phyloP scores from a whole-genome alignment of 495 filamentous ascomycete species.

The Penicillium argentinense region DNA sequence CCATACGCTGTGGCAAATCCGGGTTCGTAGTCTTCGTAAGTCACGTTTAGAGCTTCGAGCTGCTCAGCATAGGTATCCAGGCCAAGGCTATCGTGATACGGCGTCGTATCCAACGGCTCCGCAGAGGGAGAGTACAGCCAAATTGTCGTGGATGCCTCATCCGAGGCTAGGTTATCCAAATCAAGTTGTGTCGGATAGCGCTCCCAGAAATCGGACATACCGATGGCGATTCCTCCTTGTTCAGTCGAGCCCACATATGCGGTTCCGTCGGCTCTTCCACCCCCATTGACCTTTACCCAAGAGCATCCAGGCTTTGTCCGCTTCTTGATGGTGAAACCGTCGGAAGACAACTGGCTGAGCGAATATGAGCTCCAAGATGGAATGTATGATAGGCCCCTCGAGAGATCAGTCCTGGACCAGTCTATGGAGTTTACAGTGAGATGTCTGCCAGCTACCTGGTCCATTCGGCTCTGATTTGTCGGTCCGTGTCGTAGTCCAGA shows the following conservation, averaged over 20 bases:
- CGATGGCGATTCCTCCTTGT: conserved; percentile 45
- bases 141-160: conserved; percentile 40
- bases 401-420: conserved; percentile 13
- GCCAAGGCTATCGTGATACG: conserved; percentile 50
- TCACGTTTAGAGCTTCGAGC: conserved; percentile 51
- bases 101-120: conserved; percentile 45
- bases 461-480: conserved; percentile 8
- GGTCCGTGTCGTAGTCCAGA: conserved; percentile 42
- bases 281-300: conserved; percentile 52
- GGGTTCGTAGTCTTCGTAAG: conserved; percentile 53
- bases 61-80: conserved; percentile 47
- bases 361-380: conserved; percentile 50
- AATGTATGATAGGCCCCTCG: conserved; percentile 25
- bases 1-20: conserved; percentile 48
- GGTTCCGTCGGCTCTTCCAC: conserved; percentile 42
- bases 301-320: conserved; percentile 45
- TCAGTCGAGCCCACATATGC: conserved; percentile 48
- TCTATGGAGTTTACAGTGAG: conserved; percentile 5
- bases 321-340: conserved; percentile 53
- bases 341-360: conserved; percentile 45
- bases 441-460: conserved; percentile 9
- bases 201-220: conserved; percentile 53
- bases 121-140: conserved; percentile 53
- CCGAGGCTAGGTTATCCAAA: conserved; percentile 34
- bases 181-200: conserved; percentile 49